Conservation (phyloP, 495 filamentous ascomycete genomes). For the Viridothelium virens region DNA sequence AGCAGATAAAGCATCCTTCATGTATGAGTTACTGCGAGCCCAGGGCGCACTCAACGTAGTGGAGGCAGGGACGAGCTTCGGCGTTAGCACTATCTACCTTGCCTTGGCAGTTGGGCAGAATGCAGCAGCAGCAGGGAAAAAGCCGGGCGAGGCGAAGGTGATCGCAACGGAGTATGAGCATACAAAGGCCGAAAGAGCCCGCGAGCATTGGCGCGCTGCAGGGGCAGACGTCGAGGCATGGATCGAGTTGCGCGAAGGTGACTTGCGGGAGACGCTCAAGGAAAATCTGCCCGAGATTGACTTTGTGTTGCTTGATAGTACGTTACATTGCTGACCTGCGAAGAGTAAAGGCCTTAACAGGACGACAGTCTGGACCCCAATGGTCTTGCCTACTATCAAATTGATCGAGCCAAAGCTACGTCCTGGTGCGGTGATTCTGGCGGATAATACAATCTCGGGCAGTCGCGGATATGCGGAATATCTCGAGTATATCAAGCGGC, state of each 20-base stretch:
- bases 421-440: slow-evolving; percentile 44
- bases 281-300: slow-evolving; percentile 39
- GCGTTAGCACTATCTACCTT: slow-evolving; percentile 54
- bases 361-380: slow-evolving; percentile 46
- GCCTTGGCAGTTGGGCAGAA: slow-evolving; percentile 46
- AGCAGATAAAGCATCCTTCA: slow-evolving; percentile 45
- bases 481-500: slow-evolving; percentile 2
- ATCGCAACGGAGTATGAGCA: slow-evolving; percentile 50
- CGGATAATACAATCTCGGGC: slow-evolving; percentile 42
- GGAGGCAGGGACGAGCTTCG: slow-evolving; percentile 52
- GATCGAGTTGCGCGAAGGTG: slow-evolving; percentile 49
- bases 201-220: slow-evolving; percentile 42
- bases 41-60: slow-evolving; percentile 44
- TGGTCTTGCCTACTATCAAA: slow-evolving; percentile 45
- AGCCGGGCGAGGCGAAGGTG: slow-evolving; percentile 34
- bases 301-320: slow-evolving; percentile 50
- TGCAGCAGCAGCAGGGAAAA: slow-evolving; percentile 19
- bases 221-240: slow-evolving; percentile 37
- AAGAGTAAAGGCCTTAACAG: slow-evolving; percentile 15
- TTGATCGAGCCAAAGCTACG: slow-evolving; percentile 40
- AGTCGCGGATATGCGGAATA: slow-evolving; percentile 30
- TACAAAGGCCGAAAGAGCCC: slow-evolving; percentile 40
- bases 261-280: slow-evolving; percentile 47
- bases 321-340: not conserved
- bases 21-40: slow-evolving; percentile 40